Percentiles rank a stretch among this genome's conserved stretches.
Conservation (phyloP, 1,139 yeast genomes). For the Debaryomyces udenii region DNA sequence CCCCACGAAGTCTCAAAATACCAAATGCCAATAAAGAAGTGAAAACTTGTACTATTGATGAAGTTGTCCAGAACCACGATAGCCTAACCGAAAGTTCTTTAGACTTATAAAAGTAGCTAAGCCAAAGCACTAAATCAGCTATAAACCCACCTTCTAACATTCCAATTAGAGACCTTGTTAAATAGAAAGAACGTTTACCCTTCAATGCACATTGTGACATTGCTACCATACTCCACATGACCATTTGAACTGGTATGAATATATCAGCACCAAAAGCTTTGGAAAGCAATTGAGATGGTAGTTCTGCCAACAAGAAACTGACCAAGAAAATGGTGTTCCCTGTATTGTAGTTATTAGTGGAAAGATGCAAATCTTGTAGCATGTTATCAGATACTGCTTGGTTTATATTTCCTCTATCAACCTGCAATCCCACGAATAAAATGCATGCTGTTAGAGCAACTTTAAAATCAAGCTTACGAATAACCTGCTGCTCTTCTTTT, state of each 20-base stretch:
- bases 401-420: conserved; percentile 52
- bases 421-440: conserved; percentile 54
- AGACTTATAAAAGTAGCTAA: conserved; percentile 58
- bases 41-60: conserved; percentile 41
- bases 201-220: conserved; percentile 46
- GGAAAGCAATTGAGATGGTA: conserved; percentile 58
- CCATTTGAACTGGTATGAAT: conserved; percentile 57
- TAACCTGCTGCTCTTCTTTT: conserved; percentile 43
- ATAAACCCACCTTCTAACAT: conserved; percentile 59
- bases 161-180: conserved; percentile 51
- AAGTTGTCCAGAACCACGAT: conserved; percentile 53
- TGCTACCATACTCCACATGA: conserved; percentile 54
- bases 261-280: conserved; percentile 56
- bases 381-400: conserved; percentile 56
- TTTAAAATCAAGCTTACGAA: conserved; percentile 45
- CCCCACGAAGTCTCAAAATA: conserved; percentile 44
- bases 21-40: conserved; percentile 51
- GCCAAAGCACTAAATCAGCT: conserved; percentile 57
- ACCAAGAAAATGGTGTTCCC: conserved; percentile 50
- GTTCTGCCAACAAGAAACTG: conserved; percentile 52
- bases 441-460: conserved; percentile 53
- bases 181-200: conserved; percentile 36
- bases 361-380: conserved; percentile 44
- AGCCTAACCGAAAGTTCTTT: conserved; percentile 52
- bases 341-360: conserved; percentile 50